Base-by-base conservation (phyloP, 176 grass and related monocot species). In the Guadua angustifolia region DNA sequence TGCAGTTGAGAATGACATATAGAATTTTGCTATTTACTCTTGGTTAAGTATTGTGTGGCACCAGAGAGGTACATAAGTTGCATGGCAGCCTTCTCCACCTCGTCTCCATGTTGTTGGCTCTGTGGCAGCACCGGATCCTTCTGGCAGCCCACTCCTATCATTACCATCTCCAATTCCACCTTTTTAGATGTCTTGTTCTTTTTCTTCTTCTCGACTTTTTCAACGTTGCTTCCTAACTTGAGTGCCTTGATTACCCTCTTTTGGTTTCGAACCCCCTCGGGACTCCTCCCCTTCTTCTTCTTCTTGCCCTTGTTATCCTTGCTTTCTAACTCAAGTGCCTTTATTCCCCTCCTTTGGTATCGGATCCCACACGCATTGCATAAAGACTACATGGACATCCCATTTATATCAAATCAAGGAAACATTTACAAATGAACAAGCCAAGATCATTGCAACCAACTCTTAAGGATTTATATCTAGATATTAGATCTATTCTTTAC, bases 311-410 rank as follows among this genome's bases (percentile, higher is more conserved):
- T 46, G 17, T 44, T 2, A 9, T 21, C 11, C 16, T 71, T 71
- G 2, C 5, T 26, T 45, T 45, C 52, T 22, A 72, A 46, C 5
- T 33, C 9, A 16, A 21, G 52, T 14, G 16, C 39, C 1, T 19
- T 22, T 3, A 35, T 35, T 47, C 80, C 53, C 18, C 68, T 82
- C 7, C 39, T 40, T 7, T 45, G 53, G 24, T 82, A 82, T 26
- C 5, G 24, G 10, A 82, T 12, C 40, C 67, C 53, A 22, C 67
- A 82, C 15, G 80, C 80, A 47, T 82, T 82, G 80, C 80, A 82
- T 33, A 82, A 46, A 1, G 80, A 82, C 67, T 82, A 47, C 6
- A 16, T 72, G 7, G 12, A 19, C 5, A 65, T 49, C 10, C 26
- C 25, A 15, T 9, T 9, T 12, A 49, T 47, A 64, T 29, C 1